phyloP scores from a whole-genome alignment of 768 basidiomycete species.

The Tricholoma flavovirens region DNA sequence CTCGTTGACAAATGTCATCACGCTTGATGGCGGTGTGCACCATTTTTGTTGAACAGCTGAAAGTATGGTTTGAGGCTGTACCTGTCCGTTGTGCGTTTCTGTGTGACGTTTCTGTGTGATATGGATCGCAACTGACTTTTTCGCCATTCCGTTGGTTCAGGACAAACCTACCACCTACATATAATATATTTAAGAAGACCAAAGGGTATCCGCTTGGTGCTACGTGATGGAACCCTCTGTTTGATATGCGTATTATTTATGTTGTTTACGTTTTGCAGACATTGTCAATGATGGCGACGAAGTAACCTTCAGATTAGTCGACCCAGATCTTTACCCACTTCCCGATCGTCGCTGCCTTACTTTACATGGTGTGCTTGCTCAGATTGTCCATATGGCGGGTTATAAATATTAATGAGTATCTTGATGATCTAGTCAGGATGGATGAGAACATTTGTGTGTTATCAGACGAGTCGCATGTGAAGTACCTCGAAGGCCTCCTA shows the following conservation, averaged over 20 bases:
- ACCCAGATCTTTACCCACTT: neutral
- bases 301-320: neutral
- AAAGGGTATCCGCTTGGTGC: neutral
- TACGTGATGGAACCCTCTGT: neutral
- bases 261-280: neutral
- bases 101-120: neutral
- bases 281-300: neutral
- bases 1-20: neutral
- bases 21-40: neutral
- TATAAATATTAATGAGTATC: no score
- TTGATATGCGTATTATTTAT: neutral
- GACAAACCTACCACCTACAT: neutral
- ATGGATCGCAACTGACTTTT: neutral
- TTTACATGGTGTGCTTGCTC: neutral
- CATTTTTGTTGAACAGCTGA: neutral
- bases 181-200: neutral
- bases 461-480: neutral
- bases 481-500: neutral
- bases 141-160: neutral
- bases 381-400: neutral
- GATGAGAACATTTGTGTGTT: neutral
- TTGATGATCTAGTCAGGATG: neutral
- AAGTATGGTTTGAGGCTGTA: neutral
- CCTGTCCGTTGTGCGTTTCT: neutral
- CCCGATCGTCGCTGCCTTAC: neutral